Conservation (phyloP, 2,329 filamentous ascomycete genomes). For the Grosmannia penicillata region DNA sequence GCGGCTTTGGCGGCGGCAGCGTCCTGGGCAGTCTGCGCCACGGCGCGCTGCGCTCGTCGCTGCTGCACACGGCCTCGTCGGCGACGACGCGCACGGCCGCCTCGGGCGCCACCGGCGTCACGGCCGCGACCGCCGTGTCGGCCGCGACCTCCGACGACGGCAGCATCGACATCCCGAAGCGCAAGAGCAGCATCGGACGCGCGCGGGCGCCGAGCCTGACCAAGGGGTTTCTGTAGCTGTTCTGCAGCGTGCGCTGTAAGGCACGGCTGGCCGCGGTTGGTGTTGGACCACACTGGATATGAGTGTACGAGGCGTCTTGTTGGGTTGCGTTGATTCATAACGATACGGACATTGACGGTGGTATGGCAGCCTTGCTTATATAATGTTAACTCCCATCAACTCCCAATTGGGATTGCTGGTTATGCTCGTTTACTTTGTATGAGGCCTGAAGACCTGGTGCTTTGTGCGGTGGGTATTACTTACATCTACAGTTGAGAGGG, state of each 20-base stretch:
- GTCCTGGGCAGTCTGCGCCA: constrained; percentile 14
- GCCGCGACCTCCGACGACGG: constrained; percentile 8
- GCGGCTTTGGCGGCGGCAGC: constrained; percentile 16
- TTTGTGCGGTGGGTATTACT: too few relatives aligned
- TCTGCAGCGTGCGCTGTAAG: neutral
- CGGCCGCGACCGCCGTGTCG: constrained; percentile 26
- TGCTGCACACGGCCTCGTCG: constrained; percentile 8
- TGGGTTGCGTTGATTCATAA: too few relatives aligned
- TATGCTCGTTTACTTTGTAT: too few relatives aligned
- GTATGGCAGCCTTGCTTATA: too few relatives aligned
- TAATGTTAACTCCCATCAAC: too few relatives aligned
- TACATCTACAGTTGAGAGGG: too few relatives aligned
- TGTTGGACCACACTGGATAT: too few relatives aligned
- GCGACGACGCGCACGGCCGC: constrained; percentile 14
- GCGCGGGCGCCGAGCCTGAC: constrained; percentile 51
- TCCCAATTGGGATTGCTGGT: too few relatives aligned
- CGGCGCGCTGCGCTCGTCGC: constrained; percentile 12
- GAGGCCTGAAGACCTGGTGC: too few relatives aligned
- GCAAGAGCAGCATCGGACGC: constrained; percentile 51
- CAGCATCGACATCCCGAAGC: constrained; percentile 36
- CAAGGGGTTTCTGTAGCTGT: constrained; percentile 52
- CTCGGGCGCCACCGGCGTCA: too few relatives aligned
- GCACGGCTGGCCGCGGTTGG: neutral
- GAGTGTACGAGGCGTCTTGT: too few relatives aligned
- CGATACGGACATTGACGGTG: neutral